Evolutionary conservation across 257 asterid genomes (phyloP).

Genomic region (Prunella vulgaris): DNA sequence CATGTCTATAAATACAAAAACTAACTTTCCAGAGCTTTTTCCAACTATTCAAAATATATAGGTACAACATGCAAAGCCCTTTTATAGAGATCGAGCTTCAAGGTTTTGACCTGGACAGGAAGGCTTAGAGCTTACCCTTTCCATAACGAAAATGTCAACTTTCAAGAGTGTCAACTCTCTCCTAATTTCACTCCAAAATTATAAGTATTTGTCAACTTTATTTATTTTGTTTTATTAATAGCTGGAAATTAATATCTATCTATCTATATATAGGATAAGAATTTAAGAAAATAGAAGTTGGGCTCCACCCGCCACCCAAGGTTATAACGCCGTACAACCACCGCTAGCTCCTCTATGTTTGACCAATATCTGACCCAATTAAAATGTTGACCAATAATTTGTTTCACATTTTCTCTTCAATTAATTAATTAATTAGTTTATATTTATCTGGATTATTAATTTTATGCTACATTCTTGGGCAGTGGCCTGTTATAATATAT

Average conservation of each 20-base stretch:
- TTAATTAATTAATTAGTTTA: background rate
- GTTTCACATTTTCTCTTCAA: background rate
- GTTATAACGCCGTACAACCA: background rate
- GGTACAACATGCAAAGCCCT: background rate
- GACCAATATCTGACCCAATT: background rate
- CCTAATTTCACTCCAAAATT: background rate
- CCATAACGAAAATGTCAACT: slow-evolving; percentile 46
- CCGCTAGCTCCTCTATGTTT: background rate
- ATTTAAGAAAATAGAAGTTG: background rate
- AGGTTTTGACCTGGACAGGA: slow-evolving; percentile 19
- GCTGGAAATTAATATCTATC: background rate
- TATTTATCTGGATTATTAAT: too few relatives aligned
- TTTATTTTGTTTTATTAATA: background rate
- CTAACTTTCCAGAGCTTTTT: background rate
- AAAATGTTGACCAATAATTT: background rate
- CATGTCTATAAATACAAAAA: background rate
- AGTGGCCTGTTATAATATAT: too few relatives aligned
- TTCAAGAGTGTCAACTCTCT: slow-evolving; percentile 28
- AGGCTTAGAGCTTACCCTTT: slow-evolving; percentile 20
- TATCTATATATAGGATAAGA: too few relatives aligned
- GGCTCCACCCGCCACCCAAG: background rate
- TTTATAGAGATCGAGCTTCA: slow-evolving; percentile 24
- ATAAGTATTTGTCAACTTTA: slow-evolving; percentile 10
- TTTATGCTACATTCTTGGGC: too few relatives aligned
- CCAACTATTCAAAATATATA: background rate